These are phyloP conservation scores for Tylopilus sp. DNA, from an alignment of 1,284 basidiomycete species.

Conservation along the genomic window DNA sequence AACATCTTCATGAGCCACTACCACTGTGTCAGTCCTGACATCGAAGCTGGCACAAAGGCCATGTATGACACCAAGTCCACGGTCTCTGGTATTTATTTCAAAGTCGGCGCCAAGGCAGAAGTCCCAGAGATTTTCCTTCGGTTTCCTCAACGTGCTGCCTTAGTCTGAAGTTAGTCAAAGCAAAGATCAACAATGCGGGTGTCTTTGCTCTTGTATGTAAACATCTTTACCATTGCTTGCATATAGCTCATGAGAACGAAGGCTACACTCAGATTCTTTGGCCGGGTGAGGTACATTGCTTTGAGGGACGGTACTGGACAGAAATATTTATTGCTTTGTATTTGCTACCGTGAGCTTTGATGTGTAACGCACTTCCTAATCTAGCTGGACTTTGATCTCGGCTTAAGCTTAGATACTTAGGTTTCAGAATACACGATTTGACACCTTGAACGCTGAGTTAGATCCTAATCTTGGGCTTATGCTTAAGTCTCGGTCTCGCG, in stretches of 20 bases:
- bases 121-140: constrained; percentile 50
- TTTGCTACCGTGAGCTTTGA: no score
- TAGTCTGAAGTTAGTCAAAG: constrained; percentile 99
- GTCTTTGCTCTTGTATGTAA: constrained; percentile 76
- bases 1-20: constrained; percentile 98
- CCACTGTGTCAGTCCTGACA: constrained; percentile 95
- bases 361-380: no score
- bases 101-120: constrained; percentile 96
- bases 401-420: no score
- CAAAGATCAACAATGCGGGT: constrained; percentile 99
- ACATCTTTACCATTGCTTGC: neutral
- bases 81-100: constrained; percentile 89
- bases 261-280: constrained; percentile 94
- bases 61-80: constrained; percentile 96
- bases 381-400: no score
- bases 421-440: no score
- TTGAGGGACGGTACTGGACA: no score
- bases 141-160: constrained; percentile 90
- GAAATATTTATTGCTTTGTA: no score
- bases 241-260: constrained; percentile 36
- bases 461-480: no score
- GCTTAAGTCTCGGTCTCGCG: no score
- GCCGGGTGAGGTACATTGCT: no score
- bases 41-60: constrained; percentile 98
- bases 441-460: no score